Conservation (phyloP, 192 early-diverging fungal species). For the Coemansia sp. region DNA sequence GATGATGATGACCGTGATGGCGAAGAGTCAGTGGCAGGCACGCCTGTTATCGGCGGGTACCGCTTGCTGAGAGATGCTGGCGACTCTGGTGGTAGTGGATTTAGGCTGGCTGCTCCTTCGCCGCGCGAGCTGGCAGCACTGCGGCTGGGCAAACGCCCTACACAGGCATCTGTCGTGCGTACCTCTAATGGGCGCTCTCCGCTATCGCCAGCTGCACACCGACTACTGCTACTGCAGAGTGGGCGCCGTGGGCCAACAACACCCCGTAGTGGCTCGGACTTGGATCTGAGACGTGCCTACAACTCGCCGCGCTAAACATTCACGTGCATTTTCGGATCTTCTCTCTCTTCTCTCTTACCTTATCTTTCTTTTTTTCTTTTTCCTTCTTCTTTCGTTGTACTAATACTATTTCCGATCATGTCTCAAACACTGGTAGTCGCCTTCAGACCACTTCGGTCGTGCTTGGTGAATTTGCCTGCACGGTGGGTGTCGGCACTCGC, state of each 20-base stretch:
- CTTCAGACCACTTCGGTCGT: conserved; percentile 66
- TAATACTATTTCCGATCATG: conserved; percentile 43
- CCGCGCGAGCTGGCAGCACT: conserved; percentile 27
- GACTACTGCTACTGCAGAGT: conserved; percentile 23
- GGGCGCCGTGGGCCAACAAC: neutral
- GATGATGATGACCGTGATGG: conserved; percentile 11
- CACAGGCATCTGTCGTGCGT: neutral
- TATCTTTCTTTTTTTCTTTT: neutral
- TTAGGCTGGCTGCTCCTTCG: conserved; percentile 21
- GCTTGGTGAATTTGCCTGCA: conserved; percentile 76
- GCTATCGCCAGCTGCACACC: conserved; percentile 45
- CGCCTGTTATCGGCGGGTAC: conserved; percentile 45
- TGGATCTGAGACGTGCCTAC: conserved; percentile 26
- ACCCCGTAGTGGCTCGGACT: neutral
- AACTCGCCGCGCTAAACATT: conserved; percentile 36
- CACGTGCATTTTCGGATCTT: conserved; percentile 3
- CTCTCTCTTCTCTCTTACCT: neutral
- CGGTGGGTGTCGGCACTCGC: conserved; percentile 75
- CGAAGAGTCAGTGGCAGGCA: conserved; percentile 21
- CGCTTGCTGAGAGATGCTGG: conserved; percentile 26
- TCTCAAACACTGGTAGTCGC: conserved; percentile 66
- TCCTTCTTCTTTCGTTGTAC: neutral
- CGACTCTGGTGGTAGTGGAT: conserved; percentile 3
- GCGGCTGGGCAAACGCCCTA: conserved; percentile 9
- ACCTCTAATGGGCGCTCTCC: neutral